Base-by-base conservation (phyloP, 352 stramenopile genomes). In the Globisporangium acanthophoron region DNA sequence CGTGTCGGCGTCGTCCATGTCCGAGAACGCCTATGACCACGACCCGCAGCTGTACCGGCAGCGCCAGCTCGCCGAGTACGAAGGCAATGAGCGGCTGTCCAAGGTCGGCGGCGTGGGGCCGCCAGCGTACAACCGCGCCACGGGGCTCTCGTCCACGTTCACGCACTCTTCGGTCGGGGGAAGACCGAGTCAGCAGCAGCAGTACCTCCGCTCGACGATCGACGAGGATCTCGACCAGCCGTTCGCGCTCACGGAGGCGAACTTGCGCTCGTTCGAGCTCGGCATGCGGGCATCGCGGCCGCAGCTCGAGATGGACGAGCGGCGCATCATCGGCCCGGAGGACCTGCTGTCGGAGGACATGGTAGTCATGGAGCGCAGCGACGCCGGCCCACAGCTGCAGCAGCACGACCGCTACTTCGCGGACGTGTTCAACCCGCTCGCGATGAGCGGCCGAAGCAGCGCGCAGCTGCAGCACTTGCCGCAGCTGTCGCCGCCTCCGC, bases 211-310 rank as follows among this genome's bases (percentile, higher is more conserved):
- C n/a, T 3, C 43, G 33, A 62, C 47, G 40, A 47, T 56, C 57
- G 27, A 57, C 13, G 57, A 62, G 16, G 49, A 63, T 13, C 13
- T 48, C 12, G 27, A 55, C 11, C 48, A 52, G 48, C 31, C 52
- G 50, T 58, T 54, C 29, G 43, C 33, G 43, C 58, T 63, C 27
- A 63, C 58, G 3, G 58, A 63, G n/a, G 58, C 58, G 18, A 63
- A 63, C 43, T 20, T 63, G 16, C 58, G 58, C 20, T 49, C 41
- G 20, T 63, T 63, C 47, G 41, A 53, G 58, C 50, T 56, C 41
- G 58, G 43, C 11, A 47, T 63, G 58, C 44, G 41, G 5, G 8
- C 20, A n/a, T 29, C 41, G 18, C 18, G 15, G 8, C n/a, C 15
- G 16, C 43, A 16, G 43, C 16, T 24, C 43, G 43, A 21, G 43